Percentiles rank a stretch among this genome's conserved stretches.
Conservation (phyloP, 2,329 filamentous ascomycete species). For the Pseudonectria buxi region DNA sequence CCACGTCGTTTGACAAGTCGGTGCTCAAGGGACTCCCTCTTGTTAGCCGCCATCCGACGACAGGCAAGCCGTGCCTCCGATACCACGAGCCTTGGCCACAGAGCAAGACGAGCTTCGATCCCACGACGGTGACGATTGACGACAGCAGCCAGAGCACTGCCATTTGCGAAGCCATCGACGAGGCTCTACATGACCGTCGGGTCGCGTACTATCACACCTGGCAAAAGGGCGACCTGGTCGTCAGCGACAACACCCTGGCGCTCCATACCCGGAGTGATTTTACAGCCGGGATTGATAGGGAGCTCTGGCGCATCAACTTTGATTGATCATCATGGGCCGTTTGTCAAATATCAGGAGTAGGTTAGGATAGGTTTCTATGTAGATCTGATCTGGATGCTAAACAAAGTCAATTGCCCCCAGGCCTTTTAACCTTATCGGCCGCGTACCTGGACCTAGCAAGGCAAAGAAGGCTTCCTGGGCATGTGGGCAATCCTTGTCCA, state of each 20-base stretch:
- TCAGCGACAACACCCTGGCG: constrained; percentile 45
- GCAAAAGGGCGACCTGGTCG: constrained; percentile 47
- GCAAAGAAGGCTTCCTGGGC: no score
- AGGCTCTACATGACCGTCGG: constrained; percentile 41
- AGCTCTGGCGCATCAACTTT: constrained; percentile 46
- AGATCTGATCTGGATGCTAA: no score
- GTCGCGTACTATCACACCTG: constrained; percentile 45
- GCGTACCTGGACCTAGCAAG: no score
- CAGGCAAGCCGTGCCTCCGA: constrained; percentile 40
- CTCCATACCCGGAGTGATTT: constrained; percentile 46
- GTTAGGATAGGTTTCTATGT: no score
- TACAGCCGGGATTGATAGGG: constrained; percentile 34
- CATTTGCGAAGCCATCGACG: constrained; percentile 34
- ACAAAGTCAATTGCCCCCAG: no score
- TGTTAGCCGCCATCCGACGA: constrained; percentile 38
- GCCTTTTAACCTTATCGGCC: no score
- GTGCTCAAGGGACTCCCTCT: constrained; percentile 38
- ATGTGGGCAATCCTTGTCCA: no score
- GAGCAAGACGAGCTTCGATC: constrained; percentile 43
- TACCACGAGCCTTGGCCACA: constrained; percentile 50
- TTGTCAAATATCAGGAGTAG: no score
- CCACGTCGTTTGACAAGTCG: constrained; percentile 39
- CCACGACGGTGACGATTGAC: constrained; percentile 38
- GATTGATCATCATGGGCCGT: constrained; percentile 29
- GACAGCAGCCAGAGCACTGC: constrained; percentile 23